Evolutionary conservation across 139 green algal species (phyloP), one percentile per base, ranked within the genome.

Genomic region (Picochlorum sp.): DNA sequence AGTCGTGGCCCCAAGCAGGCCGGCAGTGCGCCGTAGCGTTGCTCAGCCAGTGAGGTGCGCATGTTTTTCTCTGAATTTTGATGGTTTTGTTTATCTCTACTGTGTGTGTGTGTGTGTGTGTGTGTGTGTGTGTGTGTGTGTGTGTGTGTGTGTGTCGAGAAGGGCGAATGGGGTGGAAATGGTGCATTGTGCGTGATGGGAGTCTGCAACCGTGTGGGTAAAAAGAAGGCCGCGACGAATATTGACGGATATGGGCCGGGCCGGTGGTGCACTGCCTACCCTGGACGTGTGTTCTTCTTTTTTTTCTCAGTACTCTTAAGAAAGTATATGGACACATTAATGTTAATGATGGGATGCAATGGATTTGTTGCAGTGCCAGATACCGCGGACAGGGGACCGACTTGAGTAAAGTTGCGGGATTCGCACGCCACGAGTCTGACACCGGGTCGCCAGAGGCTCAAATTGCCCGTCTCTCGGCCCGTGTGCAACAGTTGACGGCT

Each of bases 381-480:
- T 82, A 76, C 59, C 62, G 73, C 29, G 73, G 73, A 35, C 55
- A 71, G 12, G 64, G 64, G 61, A 82, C 77, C 28, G 68, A 85
- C 62, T 54, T 76, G 20, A 57, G 51, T 36, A 75, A 77, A 59
- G 68, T 80, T 2, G 16, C 36, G 8, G 22, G 53, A 18, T 81
- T 77, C 51, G 49, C 67, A 57, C 51, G 72, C 14, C 12, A 50
- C 22, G 35, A 50, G 33, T 62, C 24, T 8, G 79, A 86, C 62
- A 61, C 26, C 5, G 79, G 79, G 26, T 81, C 70, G 22, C 31
- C 79, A 30, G 79, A 85, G 64, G 52, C 73, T 31, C 78, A 83
- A 63, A 62, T 86, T 37, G 74, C 74, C 3, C 54, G 65, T 7
- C 55, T 86, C 2, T 64, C 52, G 20, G 73, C 77, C 4, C 64